These are phyloP conservation scores for Komagataella populi DNA, from an alignment of 805 yeast species.

Conservation along the genomic window DNA sequence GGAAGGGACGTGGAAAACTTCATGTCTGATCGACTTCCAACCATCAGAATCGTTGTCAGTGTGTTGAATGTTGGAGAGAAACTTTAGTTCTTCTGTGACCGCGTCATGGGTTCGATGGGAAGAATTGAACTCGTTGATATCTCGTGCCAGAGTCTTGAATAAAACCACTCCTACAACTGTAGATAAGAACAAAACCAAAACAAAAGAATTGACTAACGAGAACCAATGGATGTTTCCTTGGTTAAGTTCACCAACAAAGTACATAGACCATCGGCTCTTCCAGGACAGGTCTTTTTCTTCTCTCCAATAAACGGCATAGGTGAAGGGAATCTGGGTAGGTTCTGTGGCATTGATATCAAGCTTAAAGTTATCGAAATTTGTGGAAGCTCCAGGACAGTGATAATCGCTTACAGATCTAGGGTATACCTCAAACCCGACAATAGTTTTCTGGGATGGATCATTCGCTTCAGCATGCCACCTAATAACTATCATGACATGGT, in stretches of 20 bases:
- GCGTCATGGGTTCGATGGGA: constrained; percentile 6
- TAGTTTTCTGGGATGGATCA: constrained; percentile 27
- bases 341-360: constrained; percentile 28
- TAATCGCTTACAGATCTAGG: constrained; percentile 63
- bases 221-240: constrained; percentile 61
- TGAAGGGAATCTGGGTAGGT: constrained; percentile 47
- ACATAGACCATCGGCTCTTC: constrained; percentile 62
- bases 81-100: background rate
- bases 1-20: constrained; percentile 40
- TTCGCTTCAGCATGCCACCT: constrained; percentile 46
- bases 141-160: constrained; percentile 37
- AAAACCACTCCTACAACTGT: constrained; percentile 54
- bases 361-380: constrained; percentile 41
- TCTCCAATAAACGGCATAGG: constrained; percentile 82
- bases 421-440: constrained; percentile 84
- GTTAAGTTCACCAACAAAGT: constrained; percentile 39
- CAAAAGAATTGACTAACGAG: constrained; percentile 58
- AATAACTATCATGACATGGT: constrained; percentile 71
- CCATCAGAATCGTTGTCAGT: constrained; percentile 12
- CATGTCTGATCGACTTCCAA: constrained; percentile 42
- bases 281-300: constrained; percentile 59
- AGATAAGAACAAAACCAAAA: constrained; percentile 47
- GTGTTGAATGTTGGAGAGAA: background rate
- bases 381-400: constrained; percentile 65
- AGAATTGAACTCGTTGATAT: constrained; percentile 16